A percentile compares a stretch with the other conserved stretches of the same genome.
Evolutionary conservation across 2,329 filamentous ascomycete genomes (phyloP).

Genomic region (Talaromyces sp.): DNA sequence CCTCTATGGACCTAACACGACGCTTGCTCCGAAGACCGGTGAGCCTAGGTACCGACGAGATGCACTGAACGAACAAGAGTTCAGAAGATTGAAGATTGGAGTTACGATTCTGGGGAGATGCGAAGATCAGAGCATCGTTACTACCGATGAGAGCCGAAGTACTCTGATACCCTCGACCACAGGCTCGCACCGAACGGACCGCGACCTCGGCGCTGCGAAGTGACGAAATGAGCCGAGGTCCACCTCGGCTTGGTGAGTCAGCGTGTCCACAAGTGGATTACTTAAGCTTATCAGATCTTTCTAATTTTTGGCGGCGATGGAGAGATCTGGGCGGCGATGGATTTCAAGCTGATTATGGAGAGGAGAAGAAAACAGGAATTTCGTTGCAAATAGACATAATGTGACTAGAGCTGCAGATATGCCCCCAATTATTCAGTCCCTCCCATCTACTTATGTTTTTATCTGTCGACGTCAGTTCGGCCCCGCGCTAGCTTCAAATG

Average conservation of each 20-base stretch:
- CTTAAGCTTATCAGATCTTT: background rate
- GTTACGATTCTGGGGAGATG: background rate
- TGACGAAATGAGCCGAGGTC: conserved; percentile 39
- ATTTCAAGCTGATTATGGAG: no score
- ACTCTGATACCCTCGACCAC: conserved; percentile 15
- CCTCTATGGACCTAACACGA: conserved; percentile 11
- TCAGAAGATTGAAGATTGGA: background rate
- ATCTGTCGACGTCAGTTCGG: no score
- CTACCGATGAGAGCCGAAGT: conserved; percentile 26
- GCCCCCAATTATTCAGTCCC: no score
- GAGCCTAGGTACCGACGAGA: background rate
- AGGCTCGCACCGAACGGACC: background rate
- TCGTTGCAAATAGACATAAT: no score
- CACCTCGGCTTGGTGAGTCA: conserved; percentile 15
- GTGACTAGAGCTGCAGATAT: no score
- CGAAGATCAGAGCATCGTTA: conserved; percentile 16
- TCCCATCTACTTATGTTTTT: no score
- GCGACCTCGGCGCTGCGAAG: conserved; percentile 36
- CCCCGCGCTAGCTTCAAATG: no score
- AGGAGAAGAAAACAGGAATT: no score
- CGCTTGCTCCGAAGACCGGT: conserved; percentile 18
- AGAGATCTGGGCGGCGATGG: no score
- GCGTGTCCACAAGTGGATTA: background rate
- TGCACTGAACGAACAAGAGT: background rate
- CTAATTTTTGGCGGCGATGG: background rate